These are phyloP conservation scores for Curvularia lunata DNA, from an alignment of 2,329 filamentous ascomycete species.

Conservation along the genomic window DNA sequence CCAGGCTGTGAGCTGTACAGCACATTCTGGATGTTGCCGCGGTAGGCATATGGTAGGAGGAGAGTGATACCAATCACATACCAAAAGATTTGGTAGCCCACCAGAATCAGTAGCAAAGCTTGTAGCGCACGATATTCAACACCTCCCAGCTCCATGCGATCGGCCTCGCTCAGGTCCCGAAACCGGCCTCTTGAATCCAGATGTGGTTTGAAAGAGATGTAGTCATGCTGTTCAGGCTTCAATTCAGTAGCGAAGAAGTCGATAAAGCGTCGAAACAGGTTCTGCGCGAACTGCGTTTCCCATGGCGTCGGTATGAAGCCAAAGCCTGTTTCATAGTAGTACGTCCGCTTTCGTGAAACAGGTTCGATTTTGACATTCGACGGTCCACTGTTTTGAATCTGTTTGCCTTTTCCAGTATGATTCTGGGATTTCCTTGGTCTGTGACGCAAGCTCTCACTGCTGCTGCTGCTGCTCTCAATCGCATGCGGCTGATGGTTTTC, in stretches of 20 bases:
- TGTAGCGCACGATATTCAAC: constrained; percentile 61
- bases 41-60: constrained; percentile 55
- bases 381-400: constrained; percentile 1
- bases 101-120: constrained; percentile 56
- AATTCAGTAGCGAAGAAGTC: constrained; percentile 27
- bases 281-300: constrained; percentile 35
- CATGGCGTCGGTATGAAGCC: constrained; percentile 42
- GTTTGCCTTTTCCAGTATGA: constrained; percentile 4
- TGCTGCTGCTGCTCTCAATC: constrained; percentile 9
- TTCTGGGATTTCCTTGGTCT: background rate
- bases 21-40: constrained; percentile 49
- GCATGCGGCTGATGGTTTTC: constrained; percentile 17
- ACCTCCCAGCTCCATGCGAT: constrained; percentile 57
- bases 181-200: constrained; percentile 43
- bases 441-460: constrained; percentile 17
- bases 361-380: constrained; percentile 18
- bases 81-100: constrained; percentile 47
- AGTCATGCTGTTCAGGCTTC: constrained; percentile 34
- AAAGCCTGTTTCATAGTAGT: constrained; percentile 36
- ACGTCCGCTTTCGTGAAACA: constrained; percentile 26
- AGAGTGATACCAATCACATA: constrained; percentile 55
- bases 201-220: constrained; percentile 42
- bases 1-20: constrained; percentile 48
- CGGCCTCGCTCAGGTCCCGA: constrained; percentile 48
- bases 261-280: constrained; percentile 31